phyloP scores from a whole-genome alignment of 106 monocot species.

The Apostasia shenzhenica region DNA sequence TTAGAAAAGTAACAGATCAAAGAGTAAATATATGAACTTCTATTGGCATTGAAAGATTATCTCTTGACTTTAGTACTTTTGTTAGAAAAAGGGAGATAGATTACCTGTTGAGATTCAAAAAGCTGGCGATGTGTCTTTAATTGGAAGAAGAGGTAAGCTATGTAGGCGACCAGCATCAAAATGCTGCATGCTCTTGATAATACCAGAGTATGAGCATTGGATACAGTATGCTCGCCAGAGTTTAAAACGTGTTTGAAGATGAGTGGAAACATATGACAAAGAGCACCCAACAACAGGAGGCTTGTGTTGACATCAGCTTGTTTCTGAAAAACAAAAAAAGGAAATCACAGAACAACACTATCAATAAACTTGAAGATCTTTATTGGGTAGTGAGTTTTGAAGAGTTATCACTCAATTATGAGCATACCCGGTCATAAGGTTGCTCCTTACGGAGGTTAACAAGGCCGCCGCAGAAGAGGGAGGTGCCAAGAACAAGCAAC shows the following conservation, averaged over 20 bases:
- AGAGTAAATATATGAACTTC: background rate
- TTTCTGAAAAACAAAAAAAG: constrained; percentile 18
- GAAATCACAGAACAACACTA: no score
- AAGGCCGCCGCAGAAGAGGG: constrained; percentile 64
- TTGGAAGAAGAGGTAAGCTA: constrained; percentile 82
- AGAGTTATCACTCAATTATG: no score
- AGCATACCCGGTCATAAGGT: constrained; percentile 40
- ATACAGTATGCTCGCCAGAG: constrained; percentile 4
- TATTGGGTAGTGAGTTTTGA: no score
- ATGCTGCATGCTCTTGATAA: constrained; percentile 75
- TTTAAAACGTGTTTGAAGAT: constrained; percentile 34
- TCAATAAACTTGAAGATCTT: no score
- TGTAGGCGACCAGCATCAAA: constrained; percentile 62
- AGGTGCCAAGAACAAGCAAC: constrained; percentile 76
- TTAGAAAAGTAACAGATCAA: background rate
- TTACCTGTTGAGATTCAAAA: constrained; percentile 46
- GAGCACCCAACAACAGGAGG: constrained; percentile 44
- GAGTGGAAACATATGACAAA: constrained; percentile 28
- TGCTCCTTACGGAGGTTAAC: constrained; percentile 59
- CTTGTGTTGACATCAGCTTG: constrained; percentile 74
- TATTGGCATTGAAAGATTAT: no score
- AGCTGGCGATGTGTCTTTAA: constrained; percentile 72
- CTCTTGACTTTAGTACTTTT: no score
- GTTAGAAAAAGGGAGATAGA: background rate
- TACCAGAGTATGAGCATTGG: constrained; percentile 8